Evolutionary conservation across 305 asterid species (phyloP).

Genomic region (Vinca major): DNA sequence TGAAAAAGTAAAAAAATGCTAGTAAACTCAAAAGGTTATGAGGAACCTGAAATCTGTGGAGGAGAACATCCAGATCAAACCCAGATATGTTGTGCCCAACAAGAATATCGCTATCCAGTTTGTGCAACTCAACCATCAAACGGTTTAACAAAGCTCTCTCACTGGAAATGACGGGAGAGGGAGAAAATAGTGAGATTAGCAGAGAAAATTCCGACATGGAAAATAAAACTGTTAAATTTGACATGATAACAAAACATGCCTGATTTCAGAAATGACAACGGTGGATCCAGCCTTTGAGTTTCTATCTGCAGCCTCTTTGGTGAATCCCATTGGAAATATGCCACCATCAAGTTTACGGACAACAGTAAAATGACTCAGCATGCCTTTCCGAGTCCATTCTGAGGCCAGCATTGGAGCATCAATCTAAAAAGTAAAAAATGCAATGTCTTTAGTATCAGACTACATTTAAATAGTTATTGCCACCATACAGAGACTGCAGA

Average conservation of each 20-base stretch:
- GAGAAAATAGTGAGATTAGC: conserved; percentile 11
- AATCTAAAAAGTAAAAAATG: conserved; percentile 49
- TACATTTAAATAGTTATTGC: neutral
- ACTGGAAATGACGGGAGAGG: conserved; percentile 33
- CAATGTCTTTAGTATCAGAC: conserved; percentile 18
- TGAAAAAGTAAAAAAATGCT: neutral
- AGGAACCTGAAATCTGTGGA: conserved; percentile 89
- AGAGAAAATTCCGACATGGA: conserved; percentile 3
- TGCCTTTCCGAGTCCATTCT: conserved; percentile 68
- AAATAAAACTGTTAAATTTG: neutral
- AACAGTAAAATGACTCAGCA: conserved; percentile 84
- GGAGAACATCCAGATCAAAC: conserved; percentile 95
- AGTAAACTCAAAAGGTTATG: neutral
- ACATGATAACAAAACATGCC: conserved; percentile 36
- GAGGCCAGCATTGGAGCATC: conserved; percentile 84
- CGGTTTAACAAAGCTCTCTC: conserved; percentile 94
- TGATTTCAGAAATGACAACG: conserved; percentile 66
- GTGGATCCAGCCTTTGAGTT: conserved; percentile 74
- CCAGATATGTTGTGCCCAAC: conserved; percentile 98
- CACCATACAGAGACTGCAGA: neutral
- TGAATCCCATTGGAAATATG: conserved; percentile 87
- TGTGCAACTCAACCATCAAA: conserved; percentile 79
- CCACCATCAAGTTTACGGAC: conserved; percentile 89
- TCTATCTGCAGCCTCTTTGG: conserved; percentile 68
- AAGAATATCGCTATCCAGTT: conserved; percentile 85